phyloP scores from a whole-genome alignment of 257 asterid species.

The Haberlea rhodopensis region DNA sequence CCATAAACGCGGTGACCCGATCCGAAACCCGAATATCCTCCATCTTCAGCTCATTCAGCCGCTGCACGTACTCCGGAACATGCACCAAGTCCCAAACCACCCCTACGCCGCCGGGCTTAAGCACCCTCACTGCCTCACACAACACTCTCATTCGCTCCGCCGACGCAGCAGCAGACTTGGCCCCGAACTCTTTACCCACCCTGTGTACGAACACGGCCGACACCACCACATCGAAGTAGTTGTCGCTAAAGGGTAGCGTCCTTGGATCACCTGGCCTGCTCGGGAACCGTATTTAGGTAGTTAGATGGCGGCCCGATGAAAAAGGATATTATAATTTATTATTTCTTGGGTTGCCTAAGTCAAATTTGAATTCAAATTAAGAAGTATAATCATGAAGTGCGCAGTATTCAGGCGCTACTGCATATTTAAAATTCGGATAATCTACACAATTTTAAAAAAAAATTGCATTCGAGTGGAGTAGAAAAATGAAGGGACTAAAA shows the following conservation, averaged over 20 bases:
- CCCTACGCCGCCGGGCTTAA: slow-evolving; percentile 78
- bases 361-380: neutral
- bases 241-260: slow-evolving; percentile 72
- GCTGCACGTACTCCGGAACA: slow-evolving; percentile 76
- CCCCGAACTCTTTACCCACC: slow-evolving; percentile 87
- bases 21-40: slow-evolving; percentile 88
- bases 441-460: no score
- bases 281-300: neutral
- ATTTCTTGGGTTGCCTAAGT: neutral
- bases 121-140: slow-evolving; percentile 80
- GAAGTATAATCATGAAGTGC: no score
- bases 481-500: no score
- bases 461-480: no score
- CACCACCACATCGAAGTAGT: slow-evolving; percentile 88
- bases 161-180: slow-evolving; percentile 71
- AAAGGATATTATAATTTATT: no score
- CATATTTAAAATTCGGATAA: no score
- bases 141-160: slow-evolving; percentile 87
- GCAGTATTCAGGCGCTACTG: no score
- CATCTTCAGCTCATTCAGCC: slow-evolving; percentile 74
- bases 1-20: slow-evolving; percentile 92
- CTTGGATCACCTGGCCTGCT: slow-evolving; percentile 82
- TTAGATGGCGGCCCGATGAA: neutral
- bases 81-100: slow-evolving; percentile 95
- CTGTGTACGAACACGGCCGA: slow-evolving; percentile 87